phyloP scores from a whole-genome alignment of 2,329 filamentous ascomycete genomes.

The Hymenoscyphus fraxineus region DNA sequence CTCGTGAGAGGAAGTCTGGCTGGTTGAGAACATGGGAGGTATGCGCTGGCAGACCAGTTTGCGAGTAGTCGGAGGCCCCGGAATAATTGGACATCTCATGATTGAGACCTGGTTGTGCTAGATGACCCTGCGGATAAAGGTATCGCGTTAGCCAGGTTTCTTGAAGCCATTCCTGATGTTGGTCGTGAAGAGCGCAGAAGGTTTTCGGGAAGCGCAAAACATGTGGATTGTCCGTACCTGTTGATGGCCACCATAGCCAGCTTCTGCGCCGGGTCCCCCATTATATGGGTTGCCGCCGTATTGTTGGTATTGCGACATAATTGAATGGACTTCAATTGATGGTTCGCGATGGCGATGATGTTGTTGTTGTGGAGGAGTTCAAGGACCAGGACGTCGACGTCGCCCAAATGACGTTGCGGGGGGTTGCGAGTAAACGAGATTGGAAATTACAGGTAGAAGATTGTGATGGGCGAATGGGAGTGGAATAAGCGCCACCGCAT shows the following conservation, averaged over 20 bases:
- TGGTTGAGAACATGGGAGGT: constrained; percentile 49
- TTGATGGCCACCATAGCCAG: constrained; percentile 34
- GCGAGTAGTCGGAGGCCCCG: constrained; percentile 27
- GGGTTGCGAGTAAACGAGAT: neutral
- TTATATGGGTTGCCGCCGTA: constrained; percentile 56
- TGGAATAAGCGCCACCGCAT: too few relatives aligned
- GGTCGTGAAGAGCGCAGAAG: neutral
- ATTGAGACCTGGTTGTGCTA: constrained; percentile 22
- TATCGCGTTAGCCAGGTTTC: constrained; percentile 4
- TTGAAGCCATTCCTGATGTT: neutral
- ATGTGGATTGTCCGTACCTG: constrained; percentile 17
- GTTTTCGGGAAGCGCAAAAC: neutral
- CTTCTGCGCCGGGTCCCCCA: constrained; percentile 43
- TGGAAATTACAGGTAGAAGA: too few relatives aligned
- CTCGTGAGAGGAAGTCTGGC: constrained; percentile 64
- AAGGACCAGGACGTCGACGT: too few relatives aligned
- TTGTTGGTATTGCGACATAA: constrained; percentile 61
- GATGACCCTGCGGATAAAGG: constrained; percentile 14
- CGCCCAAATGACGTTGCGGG: constrained; percentile 5
- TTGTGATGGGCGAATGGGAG: too few relatives aligned
- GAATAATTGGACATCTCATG: constrained; percentile 32
- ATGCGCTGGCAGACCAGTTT: constrained; percentile 23
- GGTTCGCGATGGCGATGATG: constrained; percentile 2
- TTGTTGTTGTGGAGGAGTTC: constrained; percentile 2
- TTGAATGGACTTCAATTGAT: constrained; percentile 35